These are phyloP conservation scores for Ganoderma leucocontextum DNA, from an alignment of 1,284 basidiomycete genomes.

Conservation along the genomic window DNA sequence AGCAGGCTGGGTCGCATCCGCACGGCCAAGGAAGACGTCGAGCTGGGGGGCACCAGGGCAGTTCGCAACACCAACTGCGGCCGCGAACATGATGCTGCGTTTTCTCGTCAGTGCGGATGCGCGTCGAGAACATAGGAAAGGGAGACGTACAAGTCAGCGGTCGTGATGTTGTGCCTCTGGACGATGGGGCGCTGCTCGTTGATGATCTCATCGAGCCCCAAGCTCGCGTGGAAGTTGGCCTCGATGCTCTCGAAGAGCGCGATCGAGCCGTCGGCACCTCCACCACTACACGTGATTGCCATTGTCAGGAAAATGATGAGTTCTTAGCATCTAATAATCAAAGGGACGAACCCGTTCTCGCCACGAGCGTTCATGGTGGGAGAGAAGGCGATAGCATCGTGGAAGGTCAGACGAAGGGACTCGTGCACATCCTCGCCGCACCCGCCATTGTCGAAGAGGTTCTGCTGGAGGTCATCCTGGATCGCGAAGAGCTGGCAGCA, in stretches of 20 bases:
- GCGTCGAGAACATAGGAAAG: background rate
- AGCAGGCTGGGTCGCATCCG: constrained; percentile 39
- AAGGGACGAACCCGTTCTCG: constrained; percentile 30
- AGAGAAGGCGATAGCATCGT: constrained; percentile 42
- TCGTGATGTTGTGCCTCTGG: constrained; percentile 35
- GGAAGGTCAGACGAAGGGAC: constrained; percentile 43
- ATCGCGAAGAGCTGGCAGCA: constrained; percentile 50
- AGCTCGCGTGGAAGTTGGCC: constrained; percentile 37
- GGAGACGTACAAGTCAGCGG: constrained; percentile 35
- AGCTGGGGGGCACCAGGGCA: constrained; percentile 44
- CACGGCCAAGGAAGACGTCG: constrained; percentile 44
- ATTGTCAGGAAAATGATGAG: background rate
- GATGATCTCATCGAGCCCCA: constrained; percentile 34
- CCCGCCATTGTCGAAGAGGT: constrained; percentile 45
- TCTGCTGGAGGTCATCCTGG: constrained; percentile 46
- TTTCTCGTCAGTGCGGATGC: too few relatives aligned
- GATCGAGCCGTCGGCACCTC: constrained; percentile 40
- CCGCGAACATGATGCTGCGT: constrained; percentile 42
- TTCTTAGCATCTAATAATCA: background rate
- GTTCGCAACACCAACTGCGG: constrained; percentile 40
- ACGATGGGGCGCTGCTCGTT: constrained; percentile 33
- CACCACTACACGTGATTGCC: constrained; percentile 25
- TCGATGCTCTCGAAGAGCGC: constrained; percentile 35
- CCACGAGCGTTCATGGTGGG: constrained; percentile 31
- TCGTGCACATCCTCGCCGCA: constrained; percentile 43